phyloP scores from a whole-genome alignment of 441 rosid genomes.

The Corymbia calophylla region DNA sequence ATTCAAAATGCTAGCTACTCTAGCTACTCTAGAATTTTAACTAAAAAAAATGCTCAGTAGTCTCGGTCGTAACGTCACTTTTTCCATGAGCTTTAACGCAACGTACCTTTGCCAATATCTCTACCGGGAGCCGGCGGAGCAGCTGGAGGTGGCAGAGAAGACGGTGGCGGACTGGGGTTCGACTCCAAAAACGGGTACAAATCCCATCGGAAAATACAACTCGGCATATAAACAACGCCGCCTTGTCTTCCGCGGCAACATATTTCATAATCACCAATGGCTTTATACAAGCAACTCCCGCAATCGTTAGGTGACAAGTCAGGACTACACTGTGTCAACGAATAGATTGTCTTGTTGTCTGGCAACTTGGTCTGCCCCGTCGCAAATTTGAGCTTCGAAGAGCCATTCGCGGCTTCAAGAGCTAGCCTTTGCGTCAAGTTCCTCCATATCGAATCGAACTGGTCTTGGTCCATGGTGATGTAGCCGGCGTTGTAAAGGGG shows the following conservation, averaged over 20 bases:
- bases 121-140: not conserved
- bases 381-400: not conserved
- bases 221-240: not conserved
- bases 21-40: not conserved
- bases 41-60: no score
- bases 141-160: not conserved
- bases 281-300: not conserved
- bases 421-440: not conserved
- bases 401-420: not conserved
- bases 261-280: not conserved
- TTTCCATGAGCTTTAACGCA: not conserved
- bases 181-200: not conserved
- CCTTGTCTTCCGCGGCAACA: not conserved
- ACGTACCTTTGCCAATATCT: not conserved
- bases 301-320: not conserved
- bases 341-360: not conserved
- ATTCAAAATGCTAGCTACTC: not conserved
- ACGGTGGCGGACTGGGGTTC: not conserved
- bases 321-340: not conserved
- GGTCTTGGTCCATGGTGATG: not conserved
- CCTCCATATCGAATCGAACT: not conserved
- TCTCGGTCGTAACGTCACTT: not conserved
- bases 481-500: not conserved
- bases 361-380: not conserved
- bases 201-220: not conserved